Percentiles rank a stretch among this genome's conserved stretches.
These are phyloP conservation scores for Baeospora myosura DNA, from an alignment of 1,284 basidiomycete genomes.

Conservation along the genomic window DNA sequence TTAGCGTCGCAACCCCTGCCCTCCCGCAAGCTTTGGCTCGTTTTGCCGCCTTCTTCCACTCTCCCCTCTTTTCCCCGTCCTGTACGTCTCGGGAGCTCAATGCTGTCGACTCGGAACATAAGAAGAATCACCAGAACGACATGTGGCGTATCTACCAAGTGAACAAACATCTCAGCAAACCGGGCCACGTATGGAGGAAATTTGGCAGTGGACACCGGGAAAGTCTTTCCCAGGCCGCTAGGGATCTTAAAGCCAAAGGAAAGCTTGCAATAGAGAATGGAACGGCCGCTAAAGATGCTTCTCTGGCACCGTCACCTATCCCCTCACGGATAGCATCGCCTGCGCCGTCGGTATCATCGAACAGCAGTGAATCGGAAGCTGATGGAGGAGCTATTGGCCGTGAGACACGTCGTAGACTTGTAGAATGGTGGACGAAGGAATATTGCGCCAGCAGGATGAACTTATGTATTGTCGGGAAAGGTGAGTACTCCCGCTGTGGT, in stretches of 20 bases:
- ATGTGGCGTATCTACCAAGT: conserved; percentile 96
- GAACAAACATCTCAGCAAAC: conserved; percentile 81
- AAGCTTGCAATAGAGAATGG: conserved; percentile 24
- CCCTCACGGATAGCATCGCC: conserved; percentile 58
- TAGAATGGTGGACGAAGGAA: conserved; percentile 92
- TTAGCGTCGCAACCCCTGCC: conserved; percentile 84
- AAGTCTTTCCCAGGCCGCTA: conserved; percentile 71
- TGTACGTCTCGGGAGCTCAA: conserved; percentile 94
- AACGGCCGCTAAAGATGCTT: conserved; percentile 17
- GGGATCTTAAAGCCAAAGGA: conserved; percentile 42
- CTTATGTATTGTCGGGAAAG: conserved; percentile 84
- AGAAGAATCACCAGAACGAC: conserved; percentile 96
- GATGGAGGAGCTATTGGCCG: conserved; percentile 75
- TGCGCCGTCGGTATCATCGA: conserved; percentile 47
- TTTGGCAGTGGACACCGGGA: conserved; percentile 91
- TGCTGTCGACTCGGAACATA: conserved; percentile 97
- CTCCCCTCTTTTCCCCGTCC: conserved; percentile 84
- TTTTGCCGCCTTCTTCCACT: conserved; percentile 92
- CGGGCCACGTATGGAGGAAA: conserved; percentile 85
- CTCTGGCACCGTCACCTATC: conserved; percentile 36
- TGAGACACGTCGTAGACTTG: conserved; percentile 84
- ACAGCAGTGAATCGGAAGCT: conserved; percentile 50
- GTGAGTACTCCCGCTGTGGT: conserved; percentile 30
- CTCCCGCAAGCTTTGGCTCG: conserved; percentile 82
- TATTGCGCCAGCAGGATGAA: conserved; percentile 96